Conservation (phyloP, 768 basidiomycete species). For the Exidia glandulosa region DNA sequence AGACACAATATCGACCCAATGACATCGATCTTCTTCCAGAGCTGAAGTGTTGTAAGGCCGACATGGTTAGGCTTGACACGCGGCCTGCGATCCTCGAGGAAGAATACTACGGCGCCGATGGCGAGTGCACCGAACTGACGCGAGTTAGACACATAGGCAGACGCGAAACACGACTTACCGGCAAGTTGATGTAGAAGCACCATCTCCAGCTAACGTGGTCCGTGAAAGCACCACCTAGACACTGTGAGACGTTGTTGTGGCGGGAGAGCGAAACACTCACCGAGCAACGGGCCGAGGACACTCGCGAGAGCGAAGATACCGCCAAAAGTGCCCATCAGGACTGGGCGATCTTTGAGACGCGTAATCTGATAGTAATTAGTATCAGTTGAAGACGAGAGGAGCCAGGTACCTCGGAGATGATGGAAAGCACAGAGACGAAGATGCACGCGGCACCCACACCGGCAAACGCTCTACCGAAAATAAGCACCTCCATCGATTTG, state of each 20-base stretch:
- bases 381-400: too few species aligned
- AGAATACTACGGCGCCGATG: constrained; percentile 19
- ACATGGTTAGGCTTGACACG: constrained; percentile 3
- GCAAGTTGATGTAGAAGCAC: constrained; percentile 19
- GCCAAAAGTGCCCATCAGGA: constrained; percentile 31
- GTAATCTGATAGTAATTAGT: constrained; percentile 9
- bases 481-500: constrained; percentile 18
- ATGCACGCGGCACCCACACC: constrained; percentile 29
- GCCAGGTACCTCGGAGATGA: constrained; percentile 11
- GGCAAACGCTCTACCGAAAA: constrained; percentile 35
- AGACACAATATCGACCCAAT: constrained; percentile 28
- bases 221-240: constrained; percentile 25
- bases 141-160: neutral
- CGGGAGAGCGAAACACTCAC: constrained; percentile 21
- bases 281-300: constrained; percentile 24
- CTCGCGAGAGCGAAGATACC: constrained; percentile 23
- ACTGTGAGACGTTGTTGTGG: too few species aligned
- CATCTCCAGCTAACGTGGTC: constrained; percentile 25
- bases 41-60: constrained; percentile 3
- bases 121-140: constrained; percentile 14
- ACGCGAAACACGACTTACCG: constrained; percentile 13
- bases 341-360: constrained; percentile 19
- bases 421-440: constrained; percentile 13
- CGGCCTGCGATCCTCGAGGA: constrained; percentile 12
- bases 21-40: constrained; percentile 24